Conservation (phyloP, 1,284 basidiomycete genomes). For the Anthracocystis panici-leucophaei region DNA sequence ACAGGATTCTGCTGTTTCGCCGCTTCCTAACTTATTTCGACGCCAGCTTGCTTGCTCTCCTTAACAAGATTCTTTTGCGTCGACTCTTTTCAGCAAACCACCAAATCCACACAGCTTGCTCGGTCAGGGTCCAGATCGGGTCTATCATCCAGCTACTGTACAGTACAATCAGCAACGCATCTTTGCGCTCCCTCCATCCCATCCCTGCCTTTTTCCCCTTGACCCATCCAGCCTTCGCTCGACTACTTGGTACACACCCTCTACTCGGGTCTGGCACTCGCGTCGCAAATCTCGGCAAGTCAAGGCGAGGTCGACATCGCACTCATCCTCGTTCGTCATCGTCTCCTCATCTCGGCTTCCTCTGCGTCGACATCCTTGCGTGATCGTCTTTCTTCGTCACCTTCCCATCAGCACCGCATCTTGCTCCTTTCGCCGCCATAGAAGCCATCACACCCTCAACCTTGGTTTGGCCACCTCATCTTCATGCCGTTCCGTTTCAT, state of each 20-base stretch:
- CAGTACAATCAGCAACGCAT: not conserved
- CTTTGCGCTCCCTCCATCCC: not conserved
- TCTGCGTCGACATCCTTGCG: not conserved
- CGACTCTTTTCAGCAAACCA: conserved; percentile 3
- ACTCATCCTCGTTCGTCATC: not conserved
- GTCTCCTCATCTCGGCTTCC: not conserved
- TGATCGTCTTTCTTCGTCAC: not conserved
- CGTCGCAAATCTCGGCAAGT: not conserved
- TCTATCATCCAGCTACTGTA: too few relatives aligned
- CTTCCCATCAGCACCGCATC: not conserved
- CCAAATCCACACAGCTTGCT: too few relatives aligned
- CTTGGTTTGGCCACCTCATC: not conserved
- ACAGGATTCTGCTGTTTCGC: too few relatives aligned
- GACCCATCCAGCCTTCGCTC: too few relatives aligned
- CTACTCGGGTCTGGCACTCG: not conserved
- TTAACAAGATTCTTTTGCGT: conserved; percentile 9
- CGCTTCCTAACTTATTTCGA: not conserved
- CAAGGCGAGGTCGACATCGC: not conserved
- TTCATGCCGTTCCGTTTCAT: conserved; percentile 27
- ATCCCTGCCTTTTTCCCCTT: not conserved
- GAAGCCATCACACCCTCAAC: not conserved
- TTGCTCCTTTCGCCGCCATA: not conserved
- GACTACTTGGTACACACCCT: too few relatives aligned
- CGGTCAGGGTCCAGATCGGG: not conserved
- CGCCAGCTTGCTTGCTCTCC: not conserved